Evolutionary conservation across 805 yeast species (phyloP).

Genomic region (Pichia gijzeniarum): DNA sequence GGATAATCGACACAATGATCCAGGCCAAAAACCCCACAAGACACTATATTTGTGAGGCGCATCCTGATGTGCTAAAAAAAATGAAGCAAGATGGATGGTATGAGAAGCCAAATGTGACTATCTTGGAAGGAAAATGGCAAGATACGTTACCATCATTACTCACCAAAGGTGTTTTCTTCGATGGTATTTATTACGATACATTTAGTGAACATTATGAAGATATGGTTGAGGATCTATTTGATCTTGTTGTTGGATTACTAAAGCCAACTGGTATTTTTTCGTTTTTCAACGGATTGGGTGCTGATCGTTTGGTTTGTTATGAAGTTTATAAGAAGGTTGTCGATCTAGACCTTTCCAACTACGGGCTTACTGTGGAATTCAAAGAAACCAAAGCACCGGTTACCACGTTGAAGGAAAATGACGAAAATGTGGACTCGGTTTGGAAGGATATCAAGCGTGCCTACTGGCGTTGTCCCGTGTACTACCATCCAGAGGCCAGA

Average conservation of each 20-base stretch:
- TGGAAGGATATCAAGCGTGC: conserved; percentile 59
- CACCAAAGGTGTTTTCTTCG: conserved; percentile 63
- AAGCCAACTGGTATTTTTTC: conserved; percentile 82
- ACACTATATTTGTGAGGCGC: conserved; percentile 92
- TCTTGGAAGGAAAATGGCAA: conserved; percentile 92
- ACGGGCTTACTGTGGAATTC: conserved; percentile 67
- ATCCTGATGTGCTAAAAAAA: conserved; percentile 77
- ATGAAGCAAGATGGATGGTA: conserved; percentile 78
- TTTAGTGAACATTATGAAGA: conserved; percentile 88
- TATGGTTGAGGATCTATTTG: conserved; percentile 73
- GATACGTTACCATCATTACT: conserved; percentile 63
- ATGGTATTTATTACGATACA: conserved; percentile 91
- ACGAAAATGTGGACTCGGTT: conserved; percentile 34
- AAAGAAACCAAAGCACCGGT: conserved; percentile 42
- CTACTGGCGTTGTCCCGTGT: conserved; percentile 64
- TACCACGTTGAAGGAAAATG: conserved; percentile 30
- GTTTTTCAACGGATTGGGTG: conserved; percentile 88
- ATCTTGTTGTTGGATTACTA: conserved; percentile 71
- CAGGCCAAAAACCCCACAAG: conserved; percentile 49
- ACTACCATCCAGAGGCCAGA: conserved; percentile 58
- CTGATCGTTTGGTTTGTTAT: conserved; percentile 65
- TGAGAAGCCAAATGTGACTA: conserved; percentile 60
- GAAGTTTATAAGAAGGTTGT: conserved; percentile 84
- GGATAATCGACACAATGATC: conserved; percentile 81
- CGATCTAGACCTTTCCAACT: conserved; percentile 68